These are phyloP conservation scores for Misopates orontium DNA, from an alignment of 257 asterid species.

Conservation along the genomic window DNA sequence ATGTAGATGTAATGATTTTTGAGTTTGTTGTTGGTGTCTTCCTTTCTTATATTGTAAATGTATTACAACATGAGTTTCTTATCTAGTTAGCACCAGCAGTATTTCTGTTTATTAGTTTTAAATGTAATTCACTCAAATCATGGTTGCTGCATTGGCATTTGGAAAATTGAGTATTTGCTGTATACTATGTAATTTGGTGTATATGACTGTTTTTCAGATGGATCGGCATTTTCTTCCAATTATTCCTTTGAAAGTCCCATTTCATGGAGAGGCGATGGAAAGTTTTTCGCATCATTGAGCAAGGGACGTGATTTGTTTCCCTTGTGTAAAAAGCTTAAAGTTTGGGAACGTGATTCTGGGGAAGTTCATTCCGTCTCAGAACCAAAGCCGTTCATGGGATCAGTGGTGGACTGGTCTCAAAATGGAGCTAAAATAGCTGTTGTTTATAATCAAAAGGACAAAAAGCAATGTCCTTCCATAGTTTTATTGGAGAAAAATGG, in stretches of 20 bases:
- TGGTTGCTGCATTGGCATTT: too few species aligned
- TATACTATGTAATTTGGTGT: constrained; percentile 15
- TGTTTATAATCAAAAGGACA: constrained; percentile 53
- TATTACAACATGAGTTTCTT: neutral
- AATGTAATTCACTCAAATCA: too few species aligned
- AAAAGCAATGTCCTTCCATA: constrained; percentile 59
- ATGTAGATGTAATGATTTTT: constrained; percentile 11
- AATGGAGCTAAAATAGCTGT: constrained; percentile 84
- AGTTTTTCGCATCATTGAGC: constrained; percentile 75
- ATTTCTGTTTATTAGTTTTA: neutral
- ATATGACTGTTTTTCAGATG: constrained; percentile 50
- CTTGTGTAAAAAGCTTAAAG: constrained; percentile 66
- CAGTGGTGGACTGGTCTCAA: constrained; percentile 80
- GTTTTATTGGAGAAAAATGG: constrained; percentile 91
- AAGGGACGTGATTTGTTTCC: constrained; percentile 50
- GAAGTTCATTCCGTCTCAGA: constrained; percentile 78
- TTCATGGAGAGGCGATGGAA: constrained; percentile 96
- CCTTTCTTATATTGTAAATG: constrained; percentile 3
- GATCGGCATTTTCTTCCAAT: constrained; percentile 46
- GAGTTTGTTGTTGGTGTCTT: constrained; percentile 11
- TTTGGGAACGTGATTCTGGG: constrained; percentile 97
- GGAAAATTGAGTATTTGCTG: constrained; percentile 12
- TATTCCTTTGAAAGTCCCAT: constrained; percentile 52
- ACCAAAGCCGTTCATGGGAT: constrained; percentile 70
- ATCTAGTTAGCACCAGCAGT: constrained; percentile 4